Percentiles rank a stretch among this genome's conserved stretches.
Evolutionary conservation across 1,284 basidiomycete genomes (phyloP).

Genomic region (Butyriboletus regius): DNA sequence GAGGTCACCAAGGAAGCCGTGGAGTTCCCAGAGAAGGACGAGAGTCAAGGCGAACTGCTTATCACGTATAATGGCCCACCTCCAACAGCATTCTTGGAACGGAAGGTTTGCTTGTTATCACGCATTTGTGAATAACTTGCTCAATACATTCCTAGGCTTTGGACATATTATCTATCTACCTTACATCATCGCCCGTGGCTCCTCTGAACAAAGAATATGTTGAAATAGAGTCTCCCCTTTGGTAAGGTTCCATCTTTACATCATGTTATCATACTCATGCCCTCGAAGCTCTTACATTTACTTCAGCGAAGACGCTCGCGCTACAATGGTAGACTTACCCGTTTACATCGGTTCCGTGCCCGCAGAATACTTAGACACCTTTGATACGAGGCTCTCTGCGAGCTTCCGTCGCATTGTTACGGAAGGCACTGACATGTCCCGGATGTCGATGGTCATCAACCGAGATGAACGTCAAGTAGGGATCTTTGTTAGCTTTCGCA

Average conservation of each 20-base stretch:
- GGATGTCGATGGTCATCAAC: slow-evolving; percentile 83
- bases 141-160: slow-evolving; percentile 51
- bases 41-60: slow-evolving; percentile 84
- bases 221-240: slow-evolving; percentile 85
- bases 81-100: slow-evolving; percentile 66
- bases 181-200: slow-evolving; percentile 83
- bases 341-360: slow-evolving; percentile 83
- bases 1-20: slow-evolving; percentile 58
- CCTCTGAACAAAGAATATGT: slow-evolving; percentile 90
- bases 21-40: slow-evolving; percentile 97
- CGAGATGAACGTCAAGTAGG: slow-evolving; percentile 79
- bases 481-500: not conserved
- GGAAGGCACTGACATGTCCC: slow-evolving; percentile 83
- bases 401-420: slow-evolving; percentile 68
- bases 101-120: slow-evolving; percentile 49
- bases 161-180: slow-evolving; percentile 79
- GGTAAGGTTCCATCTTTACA: slow-evolving; percentile 36
- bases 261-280: slow-evolving; percentile 18
- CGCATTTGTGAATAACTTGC: not conserved
- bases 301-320: slow-evolving; percentile 73
- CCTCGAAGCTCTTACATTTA: slow-evolving; percentile 69
- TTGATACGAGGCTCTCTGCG: slow-evolving; percentile 63
- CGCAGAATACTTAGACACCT: slow-evolving; percentile 64
- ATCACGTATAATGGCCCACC: slow-evolving; percentile 77
- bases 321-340: slow-evolving; percentile 67